Conservation (phyloP, 331 rosid genomes). For the Cydonia oblonga region DNA sequence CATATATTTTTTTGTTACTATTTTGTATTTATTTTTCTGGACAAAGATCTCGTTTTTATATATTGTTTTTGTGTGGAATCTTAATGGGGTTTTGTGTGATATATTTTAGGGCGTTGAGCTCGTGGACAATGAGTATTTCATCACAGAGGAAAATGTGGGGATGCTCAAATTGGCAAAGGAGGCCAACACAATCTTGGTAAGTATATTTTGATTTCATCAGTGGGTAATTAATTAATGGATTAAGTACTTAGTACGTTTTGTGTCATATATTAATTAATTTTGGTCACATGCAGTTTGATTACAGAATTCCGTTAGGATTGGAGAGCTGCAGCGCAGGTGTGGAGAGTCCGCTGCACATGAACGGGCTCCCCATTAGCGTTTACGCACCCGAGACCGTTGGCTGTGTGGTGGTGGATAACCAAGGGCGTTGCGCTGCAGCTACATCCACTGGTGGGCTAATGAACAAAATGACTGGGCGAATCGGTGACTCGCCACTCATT, state of each 20-base stretch:
- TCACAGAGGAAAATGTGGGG: slow-evolving; percentile 71
- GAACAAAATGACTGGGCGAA: slow-evolving; percentile 73
- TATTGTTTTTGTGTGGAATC: not conserved
- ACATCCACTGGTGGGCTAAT: slow-evolving; percentile 88
- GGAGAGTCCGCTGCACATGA: slow-evolving; percentile 61
- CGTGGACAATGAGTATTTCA: slow-evolving; percentile 65
- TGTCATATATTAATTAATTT: not conserved
- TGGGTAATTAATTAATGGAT: not conserved
- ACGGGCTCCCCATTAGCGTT: slow-evolving; percentile 69
- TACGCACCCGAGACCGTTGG: slow-evolving; percentile 94
- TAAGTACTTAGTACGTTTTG: not conserved
- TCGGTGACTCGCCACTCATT: slow-evolving; percentile 81
- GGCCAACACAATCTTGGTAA: slow-evolving; percentile 71
- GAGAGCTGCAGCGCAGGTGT: slow-evolving; percentile 47
- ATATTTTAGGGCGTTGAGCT: slow-evolving; percentile 53
- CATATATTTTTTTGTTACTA: too few species aligned
- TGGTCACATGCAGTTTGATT: slow-evolving; percentile 50
- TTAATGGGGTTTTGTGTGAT: not conserved
- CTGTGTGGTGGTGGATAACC: slow-evolving; percentile 75
- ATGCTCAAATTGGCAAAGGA: slow-evolving; percentile 86
- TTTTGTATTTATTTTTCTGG: too few species aligned
- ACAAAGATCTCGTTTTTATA: not conserved
- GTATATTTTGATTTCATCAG: not conserved
- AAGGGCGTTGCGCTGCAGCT: slow-evolving; percentile 71
- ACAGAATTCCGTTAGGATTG: slow-evolving; percentile 46